Conservation (phyloP, 768 basidiomycete genomes). For the Boletellus sp. region DNA sequence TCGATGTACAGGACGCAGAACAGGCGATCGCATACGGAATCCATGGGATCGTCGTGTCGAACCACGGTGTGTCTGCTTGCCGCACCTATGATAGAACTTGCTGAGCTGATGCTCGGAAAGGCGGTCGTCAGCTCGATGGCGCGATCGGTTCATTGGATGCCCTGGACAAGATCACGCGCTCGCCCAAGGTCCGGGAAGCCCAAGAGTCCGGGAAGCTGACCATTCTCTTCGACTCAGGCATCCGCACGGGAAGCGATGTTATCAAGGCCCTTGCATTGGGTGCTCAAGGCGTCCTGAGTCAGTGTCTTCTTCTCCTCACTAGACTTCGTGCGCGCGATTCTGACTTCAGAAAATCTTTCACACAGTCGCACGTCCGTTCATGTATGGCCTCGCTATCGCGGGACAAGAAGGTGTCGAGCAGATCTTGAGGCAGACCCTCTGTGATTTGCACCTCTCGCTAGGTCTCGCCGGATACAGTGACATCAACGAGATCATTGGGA, state of each 20-base stretch:
- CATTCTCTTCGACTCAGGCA: slow-evolving; percentile 65
- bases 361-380: slow-evolving; percentile 40
- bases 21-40: slow-evolving; percentile 59
- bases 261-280: slow-evolving; percentile 56
- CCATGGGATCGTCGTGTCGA: slow-evolving; percentile 77
- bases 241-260: slow-evolving; percentile 52
- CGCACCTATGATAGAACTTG: not conserved
- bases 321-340: not conserved
- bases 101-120: slow-evolving; percentile 30
- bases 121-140: slow-evolving; percentile 76
- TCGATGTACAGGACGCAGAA: slow-evolving; percentile 38
- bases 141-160: slow-evolving; percentile 70
- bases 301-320: slow-evolving; percentile 9
- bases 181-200: slow-evolving; percentile 52
- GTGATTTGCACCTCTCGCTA: slow-evolving; percentile 43
- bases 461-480: slow-evolving; percentile 39
- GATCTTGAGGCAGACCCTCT: slow-evolving; percentile 42
- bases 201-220: slow-evolving; percentile 60
- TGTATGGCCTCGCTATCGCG: slow-evolving; percentile 47
- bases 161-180: slow-evolving; percentile 64
- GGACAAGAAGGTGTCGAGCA: slow-evolving; percentile 49
- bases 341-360: not conserved
- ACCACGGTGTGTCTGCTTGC: slow-evolving; percentile 53
- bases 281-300: slow-evolving; percentile 48
- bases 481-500: slow-evolving; percentile 12